Base-by-base conservation (phyloP, 768 basidiomycete species). In the Pulveroboletus frians region DNA sequence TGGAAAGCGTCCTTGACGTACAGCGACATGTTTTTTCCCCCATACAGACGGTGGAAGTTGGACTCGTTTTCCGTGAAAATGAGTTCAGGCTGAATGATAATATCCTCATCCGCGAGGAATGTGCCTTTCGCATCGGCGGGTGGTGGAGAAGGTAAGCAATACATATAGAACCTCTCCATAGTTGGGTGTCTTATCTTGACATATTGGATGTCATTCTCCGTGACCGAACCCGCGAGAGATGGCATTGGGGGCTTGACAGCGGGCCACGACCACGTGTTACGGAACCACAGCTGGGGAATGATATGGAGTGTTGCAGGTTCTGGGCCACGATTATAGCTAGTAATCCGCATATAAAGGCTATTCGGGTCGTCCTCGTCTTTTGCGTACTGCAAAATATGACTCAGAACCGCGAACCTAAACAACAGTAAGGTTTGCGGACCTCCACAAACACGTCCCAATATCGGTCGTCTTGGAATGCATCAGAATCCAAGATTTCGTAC, bases 381-480 rank as follows among this genome's bases (percentile, higher is more conserved):
- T 31, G 96, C 94, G 68, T 99, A 98, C 92, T 96, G 59, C 14
- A 32, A 52, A 21, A 46, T 50, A 18, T 41, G 38, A 50, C 44
- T 43, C 51, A 43, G 29, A 31, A 39, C 6, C 37, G 13, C 26
- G 29, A 35, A 47, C 26, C 26, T 31, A 31, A 44, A 56, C 37
- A 55, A 53, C 46, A 30, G 46, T 8, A 31, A 30, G 37, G 42
- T 18, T 27, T 3, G 70, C 83, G 43, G 50, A 91, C 93, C 83
- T 99, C 95, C 47, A 97, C 84, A 59, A 97, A 99, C 32, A 99
- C 83, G 66, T 99, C 96, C 96, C 96, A 99, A 68, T 99, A 99
- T 9, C 86, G 76, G 67, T 97, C 86, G 29, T 90, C 89, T 51
- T 94, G 89, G 61, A 97, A 96, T 1, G 76, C 79, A 51, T 91